These are phyloP conservation scores for Tolypocladium inflatum DNA, from an alignment of 2,329 filamentous ascomycete genomes.

Conservation along the genomic window DNA sequence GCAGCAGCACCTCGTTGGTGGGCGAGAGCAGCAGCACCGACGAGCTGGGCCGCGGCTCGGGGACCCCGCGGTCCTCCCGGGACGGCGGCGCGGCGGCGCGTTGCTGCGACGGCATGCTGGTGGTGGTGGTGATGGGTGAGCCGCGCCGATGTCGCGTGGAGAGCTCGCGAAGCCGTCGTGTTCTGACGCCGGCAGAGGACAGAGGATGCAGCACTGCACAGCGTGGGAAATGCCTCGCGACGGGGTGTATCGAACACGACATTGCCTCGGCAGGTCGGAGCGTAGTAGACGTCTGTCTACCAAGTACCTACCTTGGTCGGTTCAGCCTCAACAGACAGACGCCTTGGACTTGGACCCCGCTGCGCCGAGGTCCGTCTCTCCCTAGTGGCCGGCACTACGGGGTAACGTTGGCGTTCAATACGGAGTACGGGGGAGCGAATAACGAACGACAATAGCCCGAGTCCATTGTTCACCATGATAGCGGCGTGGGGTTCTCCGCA, in stretches of 20 bases:
- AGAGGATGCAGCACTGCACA: background rate
- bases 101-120: background rate
- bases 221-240: background rate
- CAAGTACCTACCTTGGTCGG: no score
- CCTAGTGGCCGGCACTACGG: no score
- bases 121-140: background rate
- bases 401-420: no score
- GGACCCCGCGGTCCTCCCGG: conserved; percentile 14
- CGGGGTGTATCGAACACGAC: background rate
- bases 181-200: background rate
- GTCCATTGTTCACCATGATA: no score
- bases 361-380: no score
- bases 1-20: conserved; percentile 75
- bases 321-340: no score
- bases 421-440: no score
- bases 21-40: conserved; percentile 82
- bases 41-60: conserved; percentile 53
- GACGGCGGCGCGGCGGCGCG: conserved; percentile 4
- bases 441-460: no score
- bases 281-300: no score
- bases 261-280: no score
- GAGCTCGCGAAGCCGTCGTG: background rate
- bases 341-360: no score
- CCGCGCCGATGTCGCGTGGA: background rate
- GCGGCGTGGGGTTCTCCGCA: background rate